Percentiles rank a stretch among this genome's conserved stretches.
Evolutionary conservation across 139 green algal species (phyloP).

Genomic region (Ettlia oleoabundans): DNA sequence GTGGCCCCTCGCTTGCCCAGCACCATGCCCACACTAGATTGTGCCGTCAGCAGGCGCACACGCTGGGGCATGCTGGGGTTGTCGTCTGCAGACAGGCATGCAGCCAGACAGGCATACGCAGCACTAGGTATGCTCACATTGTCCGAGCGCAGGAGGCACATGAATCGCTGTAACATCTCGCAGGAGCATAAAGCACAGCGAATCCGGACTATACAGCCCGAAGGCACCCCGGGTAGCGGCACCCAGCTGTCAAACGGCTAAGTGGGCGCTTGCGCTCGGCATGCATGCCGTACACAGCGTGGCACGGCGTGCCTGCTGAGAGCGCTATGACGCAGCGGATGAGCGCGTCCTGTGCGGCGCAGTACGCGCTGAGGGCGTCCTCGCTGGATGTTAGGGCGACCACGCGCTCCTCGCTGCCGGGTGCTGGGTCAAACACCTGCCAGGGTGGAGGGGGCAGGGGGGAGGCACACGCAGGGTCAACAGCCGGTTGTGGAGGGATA

Average conservation of each 20-base stretch:
- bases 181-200: no score
- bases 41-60: constrained; percentile 40
- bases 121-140: no score
- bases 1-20: constrained; percentile 46
- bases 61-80: neutral
- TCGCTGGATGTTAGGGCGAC: constrained; percentile 46
- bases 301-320: no score
- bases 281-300: no score
- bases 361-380: constrained; percentile 42
- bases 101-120: no score
- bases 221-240: no score
- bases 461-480: neutral
- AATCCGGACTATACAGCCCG: no score
- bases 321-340: constrained; percentile 46
- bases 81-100: no score
- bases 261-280: no score
- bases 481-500: neutral
- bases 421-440: constrained; percentile 27
- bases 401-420: constrained; percentile 44
- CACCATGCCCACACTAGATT: constrained; percentile 32
- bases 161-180: no score
- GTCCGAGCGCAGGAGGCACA: no score
- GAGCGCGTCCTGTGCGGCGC: constrained; percentile 52
- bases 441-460: neutral
- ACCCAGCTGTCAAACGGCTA: no score